Evolutionary conservation across 495 filamentous ascomycete genomes (phyloP).

Genomic region (Staphylotrichum longicolle): DNA sequence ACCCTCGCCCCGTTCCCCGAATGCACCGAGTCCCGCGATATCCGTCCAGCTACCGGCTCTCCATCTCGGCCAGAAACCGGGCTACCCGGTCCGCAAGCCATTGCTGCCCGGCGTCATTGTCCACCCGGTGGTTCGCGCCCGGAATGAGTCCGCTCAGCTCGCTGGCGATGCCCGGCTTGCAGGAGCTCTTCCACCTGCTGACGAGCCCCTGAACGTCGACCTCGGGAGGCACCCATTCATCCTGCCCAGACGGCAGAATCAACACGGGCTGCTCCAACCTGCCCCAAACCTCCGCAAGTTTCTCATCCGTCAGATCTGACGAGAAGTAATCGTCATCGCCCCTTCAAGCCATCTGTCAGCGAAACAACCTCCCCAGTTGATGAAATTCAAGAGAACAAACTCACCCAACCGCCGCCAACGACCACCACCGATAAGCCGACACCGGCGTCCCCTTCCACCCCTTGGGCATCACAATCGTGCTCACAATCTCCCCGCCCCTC

Average conservation of each 20-base stretch:
- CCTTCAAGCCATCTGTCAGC: constrained; percentile 27
- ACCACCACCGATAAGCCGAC: constrained; percentile 65
- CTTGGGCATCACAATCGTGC: constrained; percentile 45
- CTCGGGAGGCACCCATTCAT: constrained; percentile 64
- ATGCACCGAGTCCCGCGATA: constrained; percentile 6
- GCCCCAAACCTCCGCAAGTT: constrained; percentile 62
- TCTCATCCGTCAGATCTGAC: constrained; percentile 64
- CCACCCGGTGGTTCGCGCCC: constrained; percentile 44
- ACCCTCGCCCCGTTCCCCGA: not conserved
- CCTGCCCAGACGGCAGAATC: constrained; percentile 66
- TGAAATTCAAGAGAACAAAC: constrained; percentile 18
- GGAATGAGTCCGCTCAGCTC: constrained; percentile 43
- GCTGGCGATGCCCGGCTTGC: constrained; percentile 39
- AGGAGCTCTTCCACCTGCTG: constrained; percentile 54
- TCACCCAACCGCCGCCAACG: constrained; percentile 57
- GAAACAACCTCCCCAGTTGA: not conserved
- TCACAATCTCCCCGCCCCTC: constrained; percentile 57
- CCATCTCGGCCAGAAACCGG: constrained; percentile 37
- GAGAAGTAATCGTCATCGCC: constrained; percentile 90
- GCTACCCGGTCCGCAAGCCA: constrained; percentile 42
- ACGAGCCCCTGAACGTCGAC: constrained; percentile 67
- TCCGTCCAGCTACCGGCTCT: not conserved
- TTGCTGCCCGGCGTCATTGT: constrained; percentile 33
- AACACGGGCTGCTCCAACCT: constrained; percentile 54
- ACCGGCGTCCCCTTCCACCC: constrained; percentile 55